Conservation (phyloP, 345 rosid species). For the Populus nigra region DNA sequence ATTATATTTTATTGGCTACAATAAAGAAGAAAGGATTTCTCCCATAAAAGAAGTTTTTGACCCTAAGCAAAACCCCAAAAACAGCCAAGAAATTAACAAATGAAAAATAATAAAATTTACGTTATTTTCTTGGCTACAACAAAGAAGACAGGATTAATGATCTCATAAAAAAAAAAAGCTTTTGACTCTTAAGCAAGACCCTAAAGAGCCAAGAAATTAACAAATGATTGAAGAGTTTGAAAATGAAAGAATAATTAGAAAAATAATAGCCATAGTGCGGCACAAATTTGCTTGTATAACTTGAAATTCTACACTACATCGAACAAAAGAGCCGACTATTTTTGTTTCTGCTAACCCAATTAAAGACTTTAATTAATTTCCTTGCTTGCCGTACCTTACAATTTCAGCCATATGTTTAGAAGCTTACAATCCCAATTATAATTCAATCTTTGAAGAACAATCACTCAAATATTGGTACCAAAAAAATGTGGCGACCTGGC, state of each 20-base stretch:
- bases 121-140: too few relatives aligned
- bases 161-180: too few relatives aligned
- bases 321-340: slow-evolving; percentile 50
- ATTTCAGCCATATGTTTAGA: too few relatives aligned
- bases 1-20: slow-evolving; percentile 17
- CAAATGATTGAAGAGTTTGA: too few relatives aligned
- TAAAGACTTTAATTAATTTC: background rate
- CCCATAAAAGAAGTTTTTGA: background rate
- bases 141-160: too few relatives aligned
- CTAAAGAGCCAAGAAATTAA: too few relatives aligned
- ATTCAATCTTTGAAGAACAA: too few relatives aligned
- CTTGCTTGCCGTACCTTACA: too few relatives aligned
- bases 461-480: background rate
- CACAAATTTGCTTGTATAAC: background rate
- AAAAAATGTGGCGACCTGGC: background rate
- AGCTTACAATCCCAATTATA: background rate
- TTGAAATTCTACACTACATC: slow-evolving; percentile 12
- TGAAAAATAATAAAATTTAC: too few relatives aligned
- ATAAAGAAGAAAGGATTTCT: slow-evolving; percentile 11
- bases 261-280: background rate
- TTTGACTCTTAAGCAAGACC: background rate
- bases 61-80: background rate
- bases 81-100: background rate
- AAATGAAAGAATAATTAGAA: background rate
- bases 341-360: slow-evolving; percentile 5